These are phyloP conservation scores for Domatiomyces catenatus DNA, from an alignment of 2,329 filamentous ascomycete species.

Conservation along the genomic window DNA sequence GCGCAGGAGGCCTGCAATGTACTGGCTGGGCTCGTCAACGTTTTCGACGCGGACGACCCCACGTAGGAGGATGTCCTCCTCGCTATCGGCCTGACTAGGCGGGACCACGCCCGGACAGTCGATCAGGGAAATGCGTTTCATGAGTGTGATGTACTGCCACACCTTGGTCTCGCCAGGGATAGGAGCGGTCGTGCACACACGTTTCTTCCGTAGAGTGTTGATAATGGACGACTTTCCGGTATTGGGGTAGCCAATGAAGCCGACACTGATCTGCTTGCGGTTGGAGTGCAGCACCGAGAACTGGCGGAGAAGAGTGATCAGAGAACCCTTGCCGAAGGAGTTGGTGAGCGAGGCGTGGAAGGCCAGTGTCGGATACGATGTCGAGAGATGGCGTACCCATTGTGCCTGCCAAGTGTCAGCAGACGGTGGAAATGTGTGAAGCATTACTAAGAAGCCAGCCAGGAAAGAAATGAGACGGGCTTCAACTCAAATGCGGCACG, in stretches of 20 bases:
- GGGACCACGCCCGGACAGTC: conserved; percentile 95
- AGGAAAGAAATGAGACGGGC: conserved; percentile 40
- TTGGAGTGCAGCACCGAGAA: conserved; percentile 81
- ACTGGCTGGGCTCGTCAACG: conserved; percentile 90
- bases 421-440: conserved; percentile 53
- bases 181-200: conserved; percentile 81
- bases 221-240: conserved; percentile 95
- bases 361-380: conserved; percentile 82
- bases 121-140: conserved; percentile 89
- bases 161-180: conserved; percentile 96
- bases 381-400: conserved; percentile 80
- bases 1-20: conserved; percentile 67
- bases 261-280: conserved; percentile 87
- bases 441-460: conserved; percentile 97
- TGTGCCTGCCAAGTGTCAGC: conserved; percentile 52
- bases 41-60: conserved; percentile 92
- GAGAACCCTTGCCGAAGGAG: conserved; percentile 85
- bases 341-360: conserved; percentile 94
- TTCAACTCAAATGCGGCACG: conserved; percentile 98
- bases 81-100: conserved; percentile 66
- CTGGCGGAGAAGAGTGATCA: conserved; percentile 83
- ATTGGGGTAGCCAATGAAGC: conserved; percentile 80
- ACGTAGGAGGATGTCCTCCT: conserved; percentile 73
- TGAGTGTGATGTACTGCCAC: conserved; percentile 93
- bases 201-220: conserved; percentile 87